Conservation (phyloP, 192 early-diverging fungal species). For the Rhizoclosmatium sp. region DNA sequence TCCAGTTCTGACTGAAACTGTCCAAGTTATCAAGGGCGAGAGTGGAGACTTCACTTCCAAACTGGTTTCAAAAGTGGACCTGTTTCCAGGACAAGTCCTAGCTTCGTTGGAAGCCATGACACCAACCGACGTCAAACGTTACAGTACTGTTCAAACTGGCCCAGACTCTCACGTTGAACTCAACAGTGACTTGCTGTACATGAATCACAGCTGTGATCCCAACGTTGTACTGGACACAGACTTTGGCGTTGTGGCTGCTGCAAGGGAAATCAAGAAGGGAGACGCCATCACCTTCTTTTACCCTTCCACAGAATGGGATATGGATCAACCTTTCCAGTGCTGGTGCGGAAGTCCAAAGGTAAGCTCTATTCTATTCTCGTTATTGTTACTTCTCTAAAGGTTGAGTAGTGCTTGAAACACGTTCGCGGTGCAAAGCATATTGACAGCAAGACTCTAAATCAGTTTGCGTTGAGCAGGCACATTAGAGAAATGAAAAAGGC, state of each 20-base stretch:
- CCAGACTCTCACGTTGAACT: slow-evolving; percentile 36
- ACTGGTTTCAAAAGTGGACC: slow-evolving; percentile 6
- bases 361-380: neutral
- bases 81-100: slow-evolving; percentile 40
- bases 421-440: slow-evolving; percentile 39
- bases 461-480: slow-evolving; percentile 37
- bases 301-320: slow-evolving; percentile 58
- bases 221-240: slow-evolving; percentile 41
- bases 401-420: slow-evolving; percentile 27
- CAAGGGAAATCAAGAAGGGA: slow-evolving; percentile 37
- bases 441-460: neutral
- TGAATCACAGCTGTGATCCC: slow-evolving; percentile 48
- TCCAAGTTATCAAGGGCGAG: slow-evolving; percentile 8
- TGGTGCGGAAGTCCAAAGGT: slow-evolving; percentile 53
- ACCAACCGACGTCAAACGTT: slow-evolving; percentile 26
- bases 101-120: slow-evolving; percentile 23
- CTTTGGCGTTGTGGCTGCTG: slow-evolving; percentile 30
- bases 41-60: slow-evolving; percentile 12
- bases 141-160: slow-evolving; percentile 41
- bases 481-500: slow-evolving; percentile 23
- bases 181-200: slow-evolving; percentile 43
- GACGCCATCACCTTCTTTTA: slow-evolving; percentile 60
- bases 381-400: neutral
- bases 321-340: slow-evolving; percentile 57
- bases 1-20: neutral